Base-by-base conservation (phyloP, 768 basidiomycete genomes). In the Kwoniella newhampshirensis region DNA sequence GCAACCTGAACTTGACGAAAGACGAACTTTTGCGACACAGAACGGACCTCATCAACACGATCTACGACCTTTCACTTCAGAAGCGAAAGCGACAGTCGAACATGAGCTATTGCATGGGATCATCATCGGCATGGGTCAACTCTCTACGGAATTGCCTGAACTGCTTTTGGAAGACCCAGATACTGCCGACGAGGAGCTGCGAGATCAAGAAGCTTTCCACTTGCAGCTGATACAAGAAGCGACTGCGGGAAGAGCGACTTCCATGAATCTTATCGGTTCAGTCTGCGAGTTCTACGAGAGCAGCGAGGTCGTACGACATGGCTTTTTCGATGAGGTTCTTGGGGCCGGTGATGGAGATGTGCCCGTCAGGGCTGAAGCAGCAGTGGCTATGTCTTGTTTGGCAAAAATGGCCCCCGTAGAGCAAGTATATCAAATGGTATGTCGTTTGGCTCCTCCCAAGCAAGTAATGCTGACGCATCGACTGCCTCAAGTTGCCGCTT, bases 251-350 rank as follows among this genome's bases (percentile, higher is more conserved):
- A 82, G 91, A 55, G 79, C 94, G 46, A 88, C 89, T 4, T 90
- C 90, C 67, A 91, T 96, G 91, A 90, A 89, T 71, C 78, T 96
- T 48, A 88, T 94, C 80, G 91, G 91, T 36, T 86, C 89, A 7
- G 85, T 91, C 12, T 83, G 87, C 27, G 88, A 90, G 25, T 68
- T 67, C 35, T 73, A 65, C 45, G 51, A 55, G 27, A 57, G 46
- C 2, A 43, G 64, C 0, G 75, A 73, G 42, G 54, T 66, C 0
- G 62, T 67, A 1, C 62, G 62, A 21, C 57, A 60, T 48, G 75
- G 71, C 1, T 71, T 77, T 42, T 50, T 75, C 3, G 67, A 73
- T 11, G 75, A 76, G 23, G 82, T 82, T 2, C 81, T 87, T 57
- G 70, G 73, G 13, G 82, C 84, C 0, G 88, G 89, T 69, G 85